These are phyloP conservation scores for Wickerhamiella bombiphila DNA, from an alignment of 805 yeast species.

Conservation along the genomic window DNA sequence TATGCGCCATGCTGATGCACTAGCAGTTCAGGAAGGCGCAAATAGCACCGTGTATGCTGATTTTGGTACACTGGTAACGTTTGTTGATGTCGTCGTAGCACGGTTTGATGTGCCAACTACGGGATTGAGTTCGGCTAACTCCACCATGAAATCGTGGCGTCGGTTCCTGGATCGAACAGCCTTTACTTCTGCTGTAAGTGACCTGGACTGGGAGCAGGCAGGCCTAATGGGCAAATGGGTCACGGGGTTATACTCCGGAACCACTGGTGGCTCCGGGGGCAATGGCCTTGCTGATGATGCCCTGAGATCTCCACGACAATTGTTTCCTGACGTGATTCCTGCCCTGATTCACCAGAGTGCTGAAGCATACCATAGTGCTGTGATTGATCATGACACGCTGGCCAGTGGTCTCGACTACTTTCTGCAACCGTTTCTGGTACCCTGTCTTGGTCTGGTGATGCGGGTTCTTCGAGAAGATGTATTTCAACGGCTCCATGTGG, in stretches of 20 bases:
- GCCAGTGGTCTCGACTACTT: slow-evolving; percentile 77
- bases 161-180: too few relatives aligned
- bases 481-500: slow-evolving; percentile 11
- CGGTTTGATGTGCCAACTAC: neutral
- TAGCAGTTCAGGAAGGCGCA: neutral
- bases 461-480: slow-evolving; percentile 35
- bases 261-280: slow-evolving; percentile 54
- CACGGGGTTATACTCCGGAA: slow-evolving; percentile 40
- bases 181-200: neutral
- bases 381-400: slow-evolving; percentile 44
- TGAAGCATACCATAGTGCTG: slow-evolving; percentile 39
- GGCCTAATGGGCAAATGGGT: slow-evolving; percentile 54
- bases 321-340: slow-evolving; percentile 49
- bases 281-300: slow-evolving; percentile 48
- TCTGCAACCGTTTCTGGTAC: slow-evolving; percentile 59
- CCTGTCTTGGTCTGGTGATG: slow-evolving; percentile 39
- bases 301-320: slow-evolving; percentile 52
- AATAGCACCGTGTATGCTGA: neutral
- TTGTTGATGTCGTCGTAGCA: neutral
- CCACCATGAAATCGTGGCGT: neutral
- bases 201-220: slow-evolving; percentile 8
- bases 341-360: slow-evolving; percentile 60
- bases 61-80: neutral
- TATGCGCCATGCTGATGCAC: neutral
- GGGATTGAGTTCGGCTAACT: neutral